phyloP scores from a whole-genome alignment of 345 rosid genomes.

The Aurinia saxatilis region DNA sequence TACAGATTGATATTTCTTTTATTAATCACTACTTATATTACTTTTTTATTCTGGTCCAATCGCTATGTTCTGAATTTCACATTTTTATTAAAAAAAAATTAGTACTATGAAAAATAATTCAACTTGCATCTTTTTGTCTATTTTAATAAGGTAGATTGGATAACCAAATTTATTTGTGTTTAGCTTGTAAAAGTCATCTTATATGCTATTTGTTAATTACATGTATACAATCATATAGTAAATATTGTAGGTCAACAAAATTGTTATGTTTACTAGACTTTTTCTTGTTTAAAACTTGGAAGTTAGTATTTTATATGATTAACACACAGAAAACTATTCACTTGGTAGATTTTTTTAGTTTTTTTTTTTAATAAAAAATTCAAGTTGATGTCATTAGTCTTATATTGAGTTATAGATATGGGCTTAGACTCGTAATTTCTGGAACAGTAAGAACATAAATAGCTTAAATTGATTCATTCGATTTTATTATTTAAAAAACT shows the following conservation, averaged over 20 bases:
- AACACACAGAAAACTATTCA: background rate
- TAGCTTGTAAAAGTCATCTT: conserved; percentile 28
- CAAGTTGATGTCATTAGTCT: background rate
- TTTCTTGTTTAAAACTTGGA: conserved; percentile 10
- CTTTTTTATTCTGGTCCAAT: conserved; percentile 18
- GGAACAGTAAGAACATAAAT: background rate
- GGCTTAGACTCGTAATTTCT: background rate
- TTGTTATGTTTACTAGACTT: conserved; percentile 9
- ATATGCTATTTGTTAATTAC: background rate
- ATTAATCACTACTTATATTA: background rate
- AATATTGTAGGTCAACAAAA: background rate
- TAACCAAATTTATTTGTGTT: conserved; percentile 14
- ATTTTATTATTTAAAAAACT: background rate
- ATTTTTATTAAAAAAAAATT: background rate
- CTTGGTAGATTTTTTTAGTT: background rate
- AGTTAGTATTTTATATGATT: background rate
- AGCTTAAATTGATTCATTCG: background rate
- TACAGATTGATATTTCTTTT: conserved; percentile 16
- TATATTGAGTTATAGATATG: background rate
- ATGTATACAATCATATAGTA: background rate
- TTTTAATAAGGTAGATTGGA: background rate
- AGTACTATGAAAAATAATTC: conserved; percentile 12
- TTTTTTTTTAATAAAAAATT: background rate
- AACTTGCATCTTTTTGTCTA: conserved; percentile 11
- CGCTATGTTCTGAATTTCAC: conserved; percentile 8